Evolutionary conservation across 163 green algal genomes (phyloP), one percentile per base, ranked within the genome.

Genomic region (Picocystis sp.): DNA sequence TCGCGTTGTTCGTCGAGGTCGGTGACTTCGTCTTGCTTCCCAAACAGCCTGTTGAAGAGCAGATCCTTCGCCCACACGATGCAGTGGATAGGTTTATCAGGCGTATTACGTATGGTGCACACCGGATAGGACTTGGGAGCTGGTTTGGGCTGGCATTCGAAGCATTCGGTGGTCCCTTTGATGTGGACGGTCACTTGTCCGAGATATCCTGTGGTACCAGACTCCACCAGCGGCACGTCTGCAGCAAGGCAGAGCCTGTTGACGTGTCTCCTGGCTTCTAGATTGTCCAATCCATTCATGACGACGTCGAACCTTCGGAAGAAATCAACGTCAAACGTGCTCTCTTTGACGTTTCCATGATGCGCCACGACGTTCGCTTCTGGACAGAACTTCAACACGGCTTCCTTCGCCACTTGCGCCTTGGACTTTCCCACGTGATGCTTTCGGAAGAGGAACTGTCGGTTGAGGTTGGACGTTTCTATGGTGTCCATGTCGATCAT

Each of bases 401-500:
- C 60, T 54, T 76, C 69, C 12, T 45, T 25, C n/a, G 69, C 69
- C 21, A 78, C 66, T 50, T 75, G 50, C 1, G 89, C 81, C 64
- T 98, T 98, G 73, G 80, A 87, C 42, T 87, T 55, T 0, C 86
- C 86, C 17, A 98, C 90, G 56, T 98, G 86, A 1, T 75, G 64
- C 53, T 84, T 88, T 8, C 88, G 71, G 60, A 98, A 98, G 22
- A 98, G 72, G 59, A 98, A 98, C 65, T 98, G 89, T 3, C 90
- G 68, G 69, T 98, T 98, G 14, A 98, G 73, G 63, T 98, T 98
- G 66, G 73, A 89, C 11, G 81, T 89, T 48, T 98, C 90, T n/a
- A 98, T 98, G 1, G 90, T 98, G 77, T 98, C 90, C 58, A 98
- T 65, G 69, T 98, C 90, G 25, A 97, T 84, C 73, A 94, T 71